Evolutionary conservation across 2,329 filamentous ascomycete species (phyloP), one percentile per base, ranked within the genome.

Genomic region (Aureobasidium leucospermi): DNA sequence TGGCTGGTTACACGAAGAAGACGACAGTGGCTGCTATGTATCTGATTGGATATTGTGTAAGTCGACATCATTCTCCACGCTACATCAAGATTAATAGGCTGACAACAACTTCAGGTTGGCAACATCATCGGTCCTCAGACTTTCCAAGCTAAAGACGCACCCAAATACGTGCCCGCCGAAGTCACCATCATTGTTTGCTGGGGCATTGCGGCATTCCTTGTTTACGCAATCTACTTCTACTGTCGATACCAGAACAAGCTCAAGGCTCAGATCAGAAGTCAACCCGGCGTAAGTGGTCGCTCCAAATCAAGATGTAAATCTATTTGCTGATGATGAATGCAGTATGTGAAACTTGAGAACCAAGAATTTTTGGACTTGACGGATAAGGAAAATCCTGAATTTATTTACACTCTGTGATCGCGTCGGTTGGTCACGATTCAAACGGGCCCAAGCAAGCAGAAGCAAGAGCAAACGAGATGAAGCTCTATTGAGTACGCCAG

Each of bases 351-450:
- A 70, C 63, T 87, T 57, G 82, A 84, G 68, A 86, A 87, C 63
- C 84, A 87, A 70, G 85, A 87, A 75, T 87, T 69, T 67, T 70
- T 76, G 60, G 85, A 88, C 67, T 70, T 88, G 63, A 88, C 85
- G 4, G 85, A 88, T 67, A 73, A 76, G 59, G 85, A 88, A 74
- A 88, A 72, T 59, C 73, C 72, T 0, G 76, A 87, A 67, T 87
- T 88, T 67, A 70, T 81, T 1, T 88, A 88, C 68, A 79, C 76
- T 16, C 62, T 84, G 48, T 83, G 73, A 70, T 19, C 3, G 9
- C 39, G 6, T 36, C 4, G 23, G 2, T 23, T 23, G 23, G 23
- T 23, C 23, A 23, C 23, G 23, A 2, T 3, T 23, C 23, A 23
- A 23, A 4, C 19, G 23, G 23, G 23, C 2, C 23, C 23, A 23